Conservation (phyloP, 2,329 filamentous ascomycete genomes). For the Diaporthe ampelina region DNA sequence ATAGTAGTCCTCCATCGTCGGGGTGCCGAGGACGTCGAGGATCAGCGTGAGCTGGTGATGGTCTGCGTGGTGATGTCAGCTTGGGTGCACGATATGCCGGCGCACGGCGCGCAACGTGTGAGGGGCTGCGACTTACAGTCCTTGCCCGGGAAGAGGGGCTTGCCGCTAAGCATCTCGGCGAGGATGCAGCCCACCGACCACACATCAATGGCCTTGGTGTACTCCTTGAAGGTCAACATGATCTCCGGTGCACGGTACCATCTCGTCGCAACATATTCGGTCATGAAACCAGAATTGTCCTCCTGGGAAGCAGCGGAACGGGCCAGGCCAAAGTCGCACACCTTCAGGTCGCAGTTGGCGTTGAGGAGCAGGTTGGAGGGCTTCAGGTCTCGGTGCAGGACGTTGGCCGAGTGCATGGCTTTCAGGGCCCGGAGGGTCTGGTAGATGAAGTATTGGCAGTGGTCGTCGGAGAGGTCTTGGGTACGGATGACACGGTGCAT, state of each 20-base stretch:
- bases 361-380: constrained; percentile 97
- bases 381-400: constrained; percentile 96
- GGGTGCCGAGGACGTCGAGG: constrained; percentile 95
- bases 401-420: constrained; percentile 99
- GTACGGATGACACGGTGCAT: constrained; percentile 99
- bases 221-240: constrained; percentile 99
- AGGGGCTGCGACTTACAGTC: constrained; percentile 79
- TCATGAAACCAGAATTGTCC: constrained; percentile 99
- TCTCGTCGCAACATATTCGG: constrained; percentile 98
- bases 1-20: constrained; percentile 99
- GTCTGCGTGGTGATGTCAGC: constrained; percentile 66
- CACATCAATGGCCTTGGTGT: constrained; percentile 99
- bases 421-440: constrained; percentile 97
- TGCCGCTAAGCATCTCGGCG: constrained; percentile 98
- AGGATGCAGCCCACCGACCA: constrained; percentile 99
- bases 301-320: constrained; percentile 96
- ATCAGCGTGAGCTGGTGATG: constrained; percentile 98
- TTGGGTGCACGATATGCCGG: not conserved
- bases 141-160: constrained; percentile 97
- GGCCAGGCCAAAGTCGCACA: constrained; percentile 97
- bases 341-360: constrained; percentile 98
- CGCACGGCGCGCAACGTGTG: too few relatives aligned
- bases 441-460: constrained; percentile 99
- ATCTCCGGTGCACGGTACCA: constrained; percentile 99
- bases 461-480: constrained; percentile 97